Base-by-base conservation (phyloP, 306 rosid species). In the Aeschynomene evenia region DNA sequence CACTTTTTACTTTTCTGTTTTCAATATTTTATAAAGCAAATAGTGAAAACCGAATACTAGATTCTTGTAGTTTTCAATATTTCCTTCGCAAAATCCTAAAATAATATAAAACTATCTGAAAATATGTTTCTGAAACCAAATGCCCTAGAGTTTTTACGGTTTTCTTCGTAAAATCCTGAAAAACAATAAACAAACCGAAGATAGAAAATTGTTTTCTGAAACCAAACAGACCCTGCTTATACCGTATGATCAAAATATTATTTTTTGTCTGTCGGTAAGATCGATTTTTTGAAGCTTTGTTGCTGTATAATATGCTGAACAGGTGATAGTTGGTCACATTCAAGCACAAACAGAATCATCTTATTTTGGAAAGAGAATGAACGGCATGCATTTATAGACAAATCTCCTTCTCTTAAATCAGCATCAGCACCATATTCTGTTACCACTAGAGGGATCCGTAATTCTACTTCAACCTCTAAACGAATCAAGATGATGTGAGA, bases 281-380 rank as follows among this genome's bases (percentile, higher is more conserved):
- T 26, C 18, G 20, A 5, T 46, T 19, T 18, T 42, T 33, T 59
- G 14, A 45, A 33, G 68, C 28, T 73, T 63, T 57, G 58, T 60
- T 81, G 53, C 71, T 81, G n/a, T 37, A 43, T 80, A 64, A 66
- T n/a, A n/a, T 68, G 66, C 14, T 64, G 64, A 76, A 56, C 58
- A 93, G 97, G 98, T 28, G 97, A 90, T 84, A 90, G 98, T 83
- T 94, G 96, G 97, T 90, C 98, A 37, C 95, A 94, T 83, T 88
- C 88, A 7, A 87, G 96, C 85, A 94, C 97, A 13, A 90, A 94
- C 63, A 79, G 96, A 58, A 72, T 90, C 79, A 90, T 90, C 77
- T 85, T 90, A 43, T 89, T 82, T 75, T 90, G 96, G 96, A 86
- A 88, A 24, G 89, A 78, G 23, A 81, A 88, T 34, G 96, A 90